Evolutionary conservation across 768 basidiomycete species (phyloP), one percentile per base, ranked within the genome.

Genomic region (Hypholoma fasciculare): DNA sequence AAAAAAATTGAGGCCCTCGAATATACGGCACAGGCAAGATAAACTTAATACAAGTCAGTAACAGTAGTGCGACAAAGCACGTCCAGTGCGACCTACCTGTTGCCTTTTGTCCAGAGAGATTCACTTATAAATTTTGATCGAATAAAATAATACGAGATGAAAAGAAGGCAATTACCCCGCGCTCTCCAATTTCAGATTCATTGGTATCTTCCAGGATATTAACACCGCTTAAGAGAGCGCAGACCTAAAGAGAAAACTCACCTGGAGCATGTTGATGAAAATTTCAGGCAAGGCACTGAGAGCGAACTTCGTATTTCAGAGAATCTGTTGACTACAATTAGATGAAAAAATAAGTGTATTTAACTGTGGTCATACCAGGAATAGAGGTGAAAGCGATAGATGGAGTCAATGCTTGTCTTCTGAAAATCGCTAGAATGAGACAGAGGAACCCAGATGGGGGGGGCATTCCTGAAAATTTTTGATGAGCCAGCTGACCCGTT

Each of bases 221-320:
- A 34, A 94, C 76, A 66, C 94, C 92, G 55, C 77, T 82, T 17
- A 87, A 74, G 19, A 95, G 76, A 1, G 92, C 90, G 60, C 81
- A 83, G n/a, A 72, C 79, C 81, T 82, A 59, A 62, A 67, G 26
- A 66, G 7, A 14, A 13, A 14, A 49, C 67, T 44, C 52, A 85
- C 89, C 76, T 97, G 94, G 7, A 96, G 78, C 76, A 92, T 81
- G 65, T 93, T 92, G 71, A 97, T 93, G 67, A 96, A 87, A 0
- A 92, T 94, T 70, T 96, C 94, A 0, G 95, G 95, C 5, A 97
- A 80, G 0, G 89, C 90, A 64, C 89, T 94, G 54, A 96, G 80
- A 5, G 90, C 92, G 63, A 88, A 96, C 67, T 90, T 89, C 82
- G 96, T 86, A 72, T 95, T 92, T 23, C 23, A 23, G 23, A 52